Evolutionary conservation across 2,329 filamentous ascomycete species (phyloP), one percentile per base, ranked within the genome.

Genomic region (Mycocentrospora acerina): DNA sequence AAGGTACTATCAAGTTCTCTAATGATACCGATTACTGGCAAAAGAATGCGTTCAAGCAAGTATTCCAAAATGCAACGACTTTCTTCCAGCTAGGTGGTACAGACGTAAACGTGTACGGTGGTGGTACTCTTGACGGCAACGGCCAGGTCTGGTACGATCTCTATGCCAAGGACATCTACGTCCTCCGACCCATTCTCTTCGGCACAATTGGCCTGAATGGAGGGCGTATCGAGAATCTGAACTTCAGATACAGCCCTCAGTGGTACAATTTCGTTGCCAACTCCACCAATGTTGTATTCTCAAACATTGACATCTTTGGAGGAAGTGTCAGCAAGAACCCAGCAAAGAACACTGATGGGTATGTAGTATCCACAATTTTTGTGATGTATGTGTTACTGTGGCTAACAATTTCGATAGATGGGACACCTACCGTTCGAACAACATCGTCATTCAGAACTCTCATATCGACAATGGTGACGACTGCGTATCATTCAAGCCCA

Each of bases 401-500:
- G 13, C 18, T 22, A 10, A 28, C 12, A 5, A 24, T 27, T 16
- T 18, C 11, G 6, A 31, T 11, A 48, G 55, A 11, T 76, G 78
- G 78, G 79, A 83, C 48, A 83, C 77, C 1, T 83, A 85, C 56
- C 77, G 81, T 7, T 80, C 77, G 10, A 67, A 73, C 16, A 76
- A 78, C 33, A 73, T 87, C 24, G 77, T 83, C 0, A 85, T 87
- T 24, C 82, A 86, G 54, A 79, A 86, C 58, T 85, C 79, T 0
- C 64, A 77, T 17, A 77, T 82, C 47, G 72, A 79, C 60, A 85
- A 85, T 51, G 80, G 79, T 24, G 83, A 86, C 57, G 81, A 88
- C 59, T 88, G 85, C 44, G 81, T 88, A 10, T 82, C 82, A 1
- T 87, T 88, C 74, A 88, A 88, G 65, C 83, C 83, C 13, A 88